Conservation (phyloP, 768 basidiomycete genomes). For the Collybia sordida region DNA sequence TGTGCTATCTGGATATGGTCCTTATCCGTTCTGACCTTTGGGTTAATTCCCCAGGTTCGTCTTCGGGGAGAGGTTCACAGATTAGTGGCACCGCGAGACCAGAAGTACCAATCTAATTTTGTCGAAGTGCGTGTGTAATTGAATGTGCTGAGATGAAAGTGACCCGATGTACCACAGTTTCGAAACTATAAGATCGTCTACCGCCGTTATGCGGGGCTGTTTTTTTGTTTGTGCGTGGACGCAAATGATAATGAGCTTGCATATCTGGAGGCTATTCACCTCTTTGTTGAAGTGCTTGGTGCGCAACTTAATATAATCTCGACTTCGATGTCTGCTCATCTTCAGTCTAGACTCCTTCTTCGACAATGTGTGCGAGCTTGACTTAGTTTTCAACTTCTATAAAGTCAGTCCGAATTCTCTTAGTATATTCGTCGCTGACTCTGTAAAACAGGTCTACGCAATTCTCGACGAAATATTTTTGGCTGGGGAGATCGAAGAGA, state of each 20-base stretch:
- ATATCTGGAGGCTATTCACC: constrained; percentile 95
- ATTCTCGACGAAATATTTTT: constrained; percentile 98
- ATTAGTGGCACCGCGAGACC: constrained; percentile 92
- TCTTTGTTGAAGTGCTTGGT: constrained; percentile 98
- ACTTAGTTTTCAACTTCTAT: constrained; percentile 99
- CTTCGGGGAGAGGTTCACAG: constrained; percentile 96
- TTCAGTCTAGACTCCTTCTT: constrained; percentile 84
- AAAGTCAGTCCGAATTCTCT: constrained; percentile 52
- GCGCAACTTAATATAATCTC: constrained; percentile 20
- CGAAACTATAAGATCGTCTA: constrained; percentile 98
- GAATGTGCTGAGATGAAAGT: background rate
- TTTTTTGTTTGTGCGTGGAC: constrained; percentile 97
- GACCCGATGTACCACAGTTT: constrained; percentile 55
- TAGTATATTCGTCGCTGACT: background rate
- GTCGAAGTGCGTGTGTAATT: constrained; percentile 74
- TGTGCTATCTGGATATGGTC: constrained; percentile 23
- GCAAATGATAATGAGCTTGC: constrained; percentile 98
- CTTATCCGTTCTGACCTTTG: too few species aligned
- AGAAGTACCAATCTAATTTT: constrained; percentile 99
- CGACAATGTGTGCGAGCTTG: constrained; percentile 97
- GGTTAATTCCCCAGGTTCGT: constrained; percentile 58
- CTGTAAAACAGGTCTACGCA: constrained; percentile 76
- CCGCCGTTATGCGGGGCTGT: constrained; percentile 93
- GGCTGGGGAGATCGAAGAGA: constrained; percentile 98
- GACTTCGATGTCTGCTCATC: constrained; percentile 4